Conservation (phyloP, 768 basidiomycete genomes). For the Trametes cingulata region DNA sequence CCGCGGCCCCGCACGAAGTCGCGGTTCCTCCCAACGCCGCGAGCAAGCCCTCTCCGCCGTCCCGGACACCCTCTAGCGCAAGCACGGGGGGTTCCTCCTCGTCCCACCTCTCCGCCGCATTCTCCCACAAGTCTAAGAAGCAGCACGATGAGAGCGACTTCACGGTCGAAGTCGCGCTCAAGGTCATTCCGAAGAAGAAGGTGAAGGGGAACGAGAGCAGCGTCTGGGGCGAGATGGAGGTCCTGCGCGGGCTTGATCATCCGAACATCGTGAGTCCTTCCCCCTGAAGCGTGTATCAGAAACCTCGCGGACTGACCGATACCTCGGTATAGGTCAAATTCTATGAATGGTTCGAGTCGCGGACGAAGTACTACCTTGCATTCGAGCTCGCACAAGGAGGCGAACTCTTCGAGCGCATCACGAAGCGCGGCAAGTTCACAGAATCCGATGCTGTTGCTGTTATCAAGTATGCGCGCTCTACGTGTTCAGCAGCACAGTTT, state of each 20-base stretch:
- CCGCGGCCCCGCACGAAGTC: conserved; percentile 34
- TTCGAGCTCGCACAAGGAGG: conserved; percentile 95
- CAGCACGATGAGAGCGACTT: conserved; percentile 10
- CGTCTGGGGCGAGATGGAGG: conserved; percentile 94
- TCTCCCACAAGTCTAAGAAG: conserved; percentile 14
- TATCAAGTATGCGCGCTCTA: conserved; percentile 53
- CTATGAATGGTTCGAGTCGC: conserved; percentile 94
- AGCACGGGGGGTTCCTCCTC: conserved; percentile 12
- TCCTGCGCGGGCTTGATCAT: conserved; percentile 86
- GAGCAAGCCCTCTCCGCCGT: conserved; percentile 7
- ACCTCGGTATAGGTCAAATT: conserved; percentile 78
- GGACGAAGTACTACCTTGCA: conserved; percentile 92
- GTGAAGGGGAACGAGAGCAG: conserved; percentile 88
- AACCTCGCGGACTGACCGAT: too few relatives aligned
- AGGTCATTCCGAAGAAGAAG: conserved; percentile 94
- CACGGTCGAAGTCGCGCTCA: conserved; percentile 78
- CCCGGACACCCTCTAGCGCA: conserved; percentile 15
- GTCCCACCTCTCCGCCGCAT: conserved; percentile 18
- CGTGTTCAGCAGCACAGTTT: too few relatives aligned
- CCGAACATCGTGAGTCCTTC: conserved; percentile 74
- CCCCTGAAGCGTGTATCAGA: too few relatives aligned
- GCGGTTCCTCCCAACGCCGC: neutral
- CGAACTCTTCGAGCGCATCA: conserved; percentile 90
- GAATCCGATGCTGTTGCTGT: conserved; percentile 87
- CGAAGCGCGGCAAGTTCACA: conserved; percentile 86